These are phyloP conservation scores for Myxozyma kluyveri DNA, from an alignment of 805 yeast genomes.

Conservation along the genomic window DNA sequence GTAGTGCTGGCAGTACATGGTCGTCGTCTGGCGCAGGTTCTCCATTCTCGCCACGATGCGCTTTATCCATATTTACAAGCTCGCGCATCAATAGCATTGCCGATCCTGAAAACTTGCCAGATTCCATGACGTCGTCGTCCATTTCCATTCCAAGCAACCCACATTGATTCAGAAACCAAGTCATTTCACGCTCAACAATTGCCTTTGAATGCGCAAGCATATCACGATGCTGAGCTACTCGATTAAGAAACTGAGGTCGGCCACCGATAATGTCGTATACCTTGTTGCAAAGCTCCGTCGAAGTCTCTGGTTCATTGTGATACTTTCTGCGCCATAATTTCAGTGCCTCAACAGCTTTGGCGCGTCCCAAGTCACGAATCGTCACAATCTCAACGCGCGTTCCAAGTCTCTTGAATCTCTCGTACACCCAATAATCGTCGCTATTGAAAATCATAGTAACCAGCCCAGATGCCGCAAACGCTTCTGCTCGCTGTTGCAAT, in stretches of 20 bases:
- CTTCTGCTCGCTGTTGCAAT: slow-evolving; percentile 79
- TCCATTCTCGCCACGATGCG: slow-evolving; percentile 37
- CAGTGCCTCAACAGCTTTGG: slow-evolving; percentile 56
- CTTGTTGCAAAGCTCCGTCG: slow-evolving; percentile 46
- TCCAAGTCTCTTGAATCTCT: slow-evolving; percentile 65
- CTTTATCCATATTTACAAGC: slow-evolving; percentile 65
- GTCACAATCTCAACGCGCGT: slow-evolving; percentile 72
- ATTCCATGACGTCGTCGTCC: slow-evolving; percentile 81
- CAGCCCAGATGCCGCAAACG: slow-evolving; percentile 68
- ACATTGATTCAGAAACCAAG: slow-evolving; percentile 83
- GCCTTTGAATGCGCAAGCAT: slow-evolving; percentile 35
- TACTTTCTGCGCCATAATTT: slow-evolving; percentile 42
- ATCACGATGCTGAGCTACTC: slow-evolving; percentile 60
- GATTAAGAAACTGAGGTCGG: slow-evolving; percentile 75
- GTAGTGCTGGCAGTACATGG: slow-evolving; percentile 67
- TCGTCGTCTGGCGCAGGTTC: slow-evolving; percentile 35
- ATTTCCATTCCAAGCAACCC: slow-evolving; percentile 70
- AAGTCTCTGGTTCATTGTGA: slow-evolving; percentile 40
- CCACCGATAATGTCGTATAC: slow-evolving; percentile 76
- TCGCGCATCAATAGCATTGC: slow-evolving; percentile 74
- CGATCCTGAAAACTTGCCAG: slow-evolving; percentile 68
- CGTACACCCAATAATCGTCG: slow-evolving; percentile 86
- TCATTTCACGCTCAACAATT: slow-evolving; percentile 73
- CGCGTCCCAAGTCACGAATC: slow-evolving; percentile 56
- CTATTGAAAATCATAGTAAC: slow-evolving; percentile 70